A percentile compares a stretch with the other conserved stretches of the same genome.
These are phyloP conservation scores for Suillus brevipes DNA, from an alignment of 768 basidiomycete species.

Conservation along the genomic window DNA sequence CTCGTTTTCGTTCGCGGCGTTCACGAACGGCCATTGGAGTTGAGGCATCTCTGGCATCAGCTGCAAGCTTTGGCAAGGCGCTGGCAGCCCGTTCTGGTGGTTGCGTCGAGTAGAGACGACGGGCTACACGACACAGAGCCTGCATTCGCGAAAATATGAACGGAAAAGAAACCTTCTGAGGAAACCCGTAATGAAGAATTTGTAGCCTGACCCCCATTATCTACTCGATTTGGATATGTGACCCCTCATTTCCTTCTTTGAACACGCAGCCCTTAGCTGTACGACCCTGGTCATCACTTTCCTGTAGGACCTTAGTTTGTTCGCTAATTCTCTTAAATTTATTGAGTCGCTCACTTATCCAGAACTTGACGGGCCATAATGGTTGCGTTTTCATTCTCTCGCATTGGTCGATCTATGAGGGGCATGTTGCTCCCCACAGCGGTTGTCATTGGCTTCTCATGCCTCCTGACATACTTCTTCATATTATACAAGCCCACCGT, in stretches of 20 bases:
- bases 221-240: background rate
- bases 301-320: background rate
- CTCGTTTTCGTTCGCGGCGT: slow-evolving; percentile 56
- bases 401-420: slow-evolving; percentile 51
- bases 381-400: slow-evolving; percentile 38
- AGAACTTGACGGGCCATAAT: slow-evolving; percentile 29
- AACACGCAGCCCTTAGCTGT: background rate
- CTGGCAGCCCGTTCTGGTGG: slow-evolving; percentile 58
- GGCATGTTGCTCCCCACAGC: slow-evolving; percentile 59
- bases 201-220: background rate
- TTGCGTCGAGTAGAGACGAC: slow-evolving; percentile 42
- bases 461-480: slow-evolving; percentile 74
- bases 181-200: background rate
- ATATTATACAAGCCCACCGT: slow-evolving; percentile 77
- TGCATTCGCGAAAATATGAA: slow-evolving; percentile 30
- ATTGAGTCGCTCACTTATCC: slow-evolving; percentile 14
- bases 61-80: slow-evolving; percentile 49
- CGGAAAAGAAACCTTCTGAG: background rate
- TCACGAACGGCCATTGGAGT: slow-evolving; percentile 73
- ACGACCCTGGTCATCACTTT: background rate
- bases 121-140: slow-evolving; percentile 29
- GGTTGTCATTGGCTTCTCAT: slow-evolving; percentile 64
- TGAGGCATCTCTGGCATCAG: slow-evolving; percentile 61
- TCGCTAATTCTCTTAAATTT: background rate
- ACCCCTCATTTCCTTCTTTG: background rate